Percentiles rank a stretch among this genome's conserved stretches.
Conservation (phyloP, 176 grass and related monocot genomes). For the Triticum aestivum region DNA sequence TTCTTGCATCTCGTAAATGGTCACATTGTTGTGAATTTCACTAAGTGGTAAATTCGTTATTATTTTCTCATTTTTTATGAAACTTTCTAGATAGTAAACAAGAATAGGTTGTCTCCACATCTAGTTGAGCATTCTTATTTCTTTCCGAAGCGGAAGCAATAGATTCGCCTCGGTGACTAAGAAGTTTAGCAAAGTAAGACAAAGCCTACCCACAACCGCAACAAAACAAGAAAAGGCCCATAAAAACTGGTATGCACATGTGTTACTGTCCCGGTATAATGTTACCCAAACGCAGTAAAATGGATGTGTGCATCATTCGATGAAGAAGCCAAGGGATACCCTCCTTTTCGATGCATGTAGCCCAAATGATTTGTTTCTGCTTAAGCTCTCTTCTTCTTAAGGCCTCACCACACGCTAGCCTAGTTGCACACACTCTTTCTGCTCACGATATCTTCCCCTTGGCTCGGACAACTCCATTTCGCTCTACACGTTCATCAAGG, state of each 20-base stretch:
- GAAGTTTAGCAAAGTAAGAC: neutral
- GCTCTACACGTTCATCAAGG: neutral
- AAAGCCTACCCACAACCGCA: too few species aligned
- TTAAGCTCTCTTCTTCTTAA: neutral
- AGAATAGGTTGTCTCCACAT: neutral
- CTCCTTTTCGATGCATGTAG: neutral
- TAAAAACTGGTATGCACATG: neutral
- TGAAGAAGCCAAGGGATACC: neutral
- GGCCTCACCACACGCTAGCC: neutral
- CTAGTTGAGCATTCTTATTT: neutral
- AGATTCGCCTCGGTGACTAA: neutral
- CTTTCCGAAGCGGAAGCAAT: neutral
- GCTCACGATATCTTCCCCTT: neutral
- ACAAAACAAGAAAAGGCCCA: too few species aligned
- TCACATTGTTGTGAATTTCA: neutral
- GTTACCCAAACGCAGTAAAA: neutral
- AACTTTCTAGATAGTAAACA: neutral
- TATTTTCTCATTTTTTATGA: neutral
- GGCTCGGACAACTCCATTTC: neutral
- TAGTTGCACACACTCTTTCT: neutral
- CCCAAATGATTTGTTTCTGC: neutral
- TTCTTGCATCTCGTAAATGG: neutral
- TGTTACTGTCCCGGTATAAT: neutral
- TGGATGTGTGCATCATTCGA: neutral
- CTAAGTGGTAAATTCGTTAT: neutral